These are phyloP conservation scores for Crucihimalaya himalaica DNA, from an alignment of 345 rosid species.

Conservation along the genomic window DNA sequence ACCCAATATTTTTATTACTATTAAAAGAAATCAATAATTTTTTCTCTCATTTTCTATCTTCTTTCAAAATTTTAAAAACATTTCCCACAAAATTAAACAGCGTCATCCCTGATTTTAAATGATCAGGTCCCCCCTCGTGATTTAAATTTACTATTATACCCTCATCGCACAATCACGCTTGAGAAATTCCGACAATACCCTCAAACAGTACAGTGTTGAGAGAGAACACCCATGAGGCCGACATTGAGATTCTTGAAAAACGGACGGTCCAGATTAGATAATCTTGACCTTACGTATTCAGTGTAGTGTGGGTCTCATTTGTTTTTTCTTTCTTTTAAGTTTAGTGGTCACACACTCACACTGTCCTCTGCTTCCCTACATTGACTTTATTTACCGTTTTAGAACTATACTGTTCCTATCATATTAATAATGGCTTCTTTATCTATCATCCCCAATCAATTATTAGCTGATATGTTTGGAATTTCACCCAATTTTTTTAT, in stretches of 20 bases:
- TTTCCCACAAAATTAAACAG: conserved; percentile 5
- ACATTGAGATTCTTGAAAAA: conserved; percentile 17
- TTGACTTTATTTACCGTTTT: conserved; percentile 31
- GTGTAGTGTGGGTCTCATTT: conserved; percentile 20
- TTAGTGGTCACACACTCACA: conserved; percentile 30
- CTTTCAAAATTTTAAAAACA: background rate
- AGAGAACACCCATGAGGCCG: conserved; percentile 39
- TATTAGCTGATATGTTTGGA: conserved; percentile 8
- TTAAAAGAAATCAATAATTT: background rate
- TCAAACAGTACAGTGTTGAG: conserved; percentile 22
- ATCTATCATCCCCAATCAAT: background rate
- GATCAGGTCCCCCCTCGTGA: conserved; percentile 21
- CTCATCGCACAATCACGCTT: background rate
- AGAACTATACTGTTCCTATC: conserved; percentile 1
- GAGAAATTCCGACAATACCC: conserved; percentile 7
- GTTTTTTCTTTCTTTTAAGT: background rate
- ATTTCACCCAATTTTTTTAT: conserved; percentile 1
- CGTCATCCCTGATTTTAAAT: conserved; percentile 25
- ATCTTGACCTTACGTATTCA: conserved; percentile 15
- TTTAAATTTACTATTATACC: background rate
- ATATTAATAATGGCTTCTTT: background rate
- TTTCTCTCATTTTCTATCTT: background rate
- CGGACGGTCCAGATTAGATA: conserved; percentile 20
- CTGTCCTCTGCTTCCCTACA: conserved; percentile 1
- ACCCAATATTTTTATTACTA: background rate